Conservation (phyloP, 331 rosid species). For the Pyrus hybrid region DNA sequence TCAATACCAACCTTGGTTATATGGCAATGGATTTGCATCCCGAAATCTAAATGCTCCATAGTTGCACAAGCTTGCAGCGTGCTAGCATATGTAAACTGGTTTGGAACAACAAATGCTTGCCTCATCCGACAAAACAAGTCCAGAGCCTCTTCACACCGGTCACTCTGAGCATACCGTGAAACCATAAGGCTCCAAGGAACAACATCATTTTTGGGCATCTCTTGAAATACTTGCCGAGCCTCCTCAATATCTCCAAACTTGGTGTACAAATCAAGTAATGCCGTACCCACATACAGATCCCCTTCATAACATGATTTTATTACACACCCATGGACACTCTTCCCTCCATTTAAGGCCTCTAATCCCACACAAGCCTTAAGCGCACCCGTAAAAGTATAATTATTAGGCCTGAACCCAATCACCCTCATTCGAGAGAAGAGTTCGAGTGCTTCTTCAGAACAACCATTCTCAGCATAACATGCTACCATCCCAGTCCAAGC, state of each 20-base stretch:
- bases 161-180: constrained; percentile 39
- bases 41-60: constrained; percentile 17
- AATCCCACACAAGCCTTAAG: constrained; percentile 41
- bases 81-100: constrained; percentile 40
- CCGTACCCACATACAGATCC: constrained; percentile 39
- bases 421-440: constrained; percentile 31
- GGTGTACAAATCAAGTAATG: constrained; percentile 43
- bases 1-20: constrained; percentile 31
- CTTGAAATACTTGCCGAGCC: constrained; percentile 29
- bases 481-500: constrained; percentile 47
- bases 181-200: constrained; percentile 56
- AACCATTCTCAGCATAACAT: constrained; percentile 35
- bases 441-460: constrained; percentile 28
- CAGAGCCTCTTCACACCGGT: constrained; percentile 35
- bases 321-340: constrained; percentile 26
- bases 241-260: constrained; percentile 20
- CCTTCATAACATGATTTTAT: constrained; percentile 30
- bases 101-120: constrained; percentile 33
- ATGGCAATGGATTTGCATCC: constrained; percentile 36
- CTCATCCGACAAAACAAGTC: constrained; percentile 38
- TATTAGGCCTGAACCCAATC: constrained; percentile 41
- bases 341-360: constrained; percentile 24
- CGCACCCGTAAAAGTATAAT: constrained; percentile 32
- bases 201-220: constrained; percentile 36
- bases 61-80: constrained; percentile 46